Evolutionary conservation across 106 monocot species (phyloP).

Genomic region (Phalaenopsis equestris): DNA sequence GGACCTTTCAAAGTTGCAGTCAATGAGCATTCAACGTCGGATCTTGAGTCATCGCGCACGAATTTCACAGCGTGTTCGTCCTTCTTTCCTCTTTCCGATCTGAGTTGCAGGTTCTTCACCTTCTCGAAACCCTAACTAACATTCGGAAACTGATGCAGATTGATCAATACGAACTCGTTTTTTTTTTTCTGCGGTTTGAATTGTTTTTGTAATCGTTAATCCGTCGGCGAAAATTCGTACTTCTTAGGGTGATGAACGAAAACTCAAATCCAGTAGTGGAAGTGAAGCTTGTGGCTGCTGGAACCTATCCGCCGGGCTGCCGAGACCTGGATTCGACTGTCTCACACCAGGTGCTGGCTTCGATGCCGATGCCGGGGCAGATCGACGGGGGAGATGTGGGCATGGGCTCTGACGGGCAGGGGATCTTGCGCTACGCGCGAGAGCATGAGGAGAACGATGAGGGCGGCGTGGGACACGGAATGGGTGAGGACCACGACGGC

Average conservation of each 20-base stretch:
- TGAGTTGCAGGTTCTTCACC: too few relatives aligned
- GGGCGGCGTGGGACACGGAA: constrained; percentile 1
- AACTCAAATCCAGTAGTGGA: background rate
- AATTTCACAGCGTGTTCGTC: too few relatives aligned
- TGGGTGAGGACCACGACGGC: constrained; percentile 14
- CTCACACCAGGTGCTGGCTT: constrained; percentile 2
- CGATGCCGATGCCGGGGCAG: constrained; percentile 12
- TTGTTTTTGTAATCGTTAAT: background rate
- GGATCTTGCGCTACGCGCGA: constrained; percentile 3
- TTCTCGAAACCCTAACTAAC: too few relatives aligned
- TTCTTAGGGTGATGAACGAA: constrained; percentile 3
- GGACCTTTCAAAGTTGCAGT: too few relatives aligned
- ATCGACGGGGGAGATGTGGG: constrained; percentile 11
- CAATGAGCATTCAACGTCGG: too few relatives aligned
- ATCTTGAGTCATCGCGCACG: too few relatives aligned
- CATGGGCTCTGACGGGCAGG: background rate
- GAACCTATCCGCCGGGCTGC: background rate
- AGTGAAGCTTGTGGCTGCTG: background rate
- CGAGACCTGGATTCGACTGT: constrained; percentile 3
- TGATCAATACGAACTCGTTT: too few relatives aligned
- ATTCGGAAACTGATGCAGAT: too few relatives aligned
- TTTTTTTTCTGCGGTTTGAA: background rate
- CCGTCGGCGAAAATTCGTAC: background rate
- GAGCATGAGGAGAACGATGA: constrained; percentile 2
- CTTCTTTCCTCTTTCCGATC: too few relatives aligned